phyloP scores from a whole-genome alignment of 2,329 filamentous ascomycete species.

The Scedosporium apiospermum region DNA sequence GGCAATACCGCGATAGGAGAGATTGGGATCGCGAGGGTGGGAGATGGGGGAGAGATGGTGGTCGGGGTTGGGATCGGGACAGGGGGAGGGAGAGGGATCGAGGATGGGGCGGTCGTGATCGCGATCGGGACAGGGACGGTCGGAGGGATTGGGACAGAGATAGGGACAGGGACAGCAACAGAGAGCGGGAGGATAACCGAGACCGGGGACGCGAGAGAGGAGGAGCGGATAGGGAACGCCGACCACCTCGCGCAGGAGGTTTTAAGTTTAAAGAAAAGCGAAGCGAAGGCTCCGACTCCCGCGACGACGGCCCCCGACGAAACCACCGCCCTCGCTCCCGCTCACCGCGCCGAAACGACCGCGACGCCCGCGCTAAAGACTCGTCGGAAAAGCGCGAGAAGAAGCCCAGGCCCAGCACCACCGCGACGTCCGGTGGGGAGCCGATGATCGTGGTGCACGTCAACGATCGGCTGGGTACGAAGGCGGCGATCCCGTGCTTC shows the following conservation, averaged over 20 bases:
- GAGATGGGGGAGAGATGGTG: not conserved
- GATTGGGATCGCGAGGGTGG: not conserved
- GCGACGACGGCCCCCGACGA: slow-evolving; percentile 19
- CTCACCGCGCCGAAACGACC: slow-evolving; percentile 13
- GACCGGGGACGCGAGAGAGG: slow-evolving; percentile 22
- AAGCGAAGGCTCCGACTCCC: slow-evolving; percentile 29
- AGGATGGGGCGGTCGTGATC: slow-evolving; percentile 11
- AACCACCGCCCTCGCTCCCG: slow-evolving; percentile 17
- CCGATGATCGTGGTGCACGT: slow-evolving; percentile 92
- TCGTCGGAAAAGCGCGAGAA: slow-evolving; percentile 24
- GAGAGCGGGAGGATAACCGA: slow-evolving; percentile 14
- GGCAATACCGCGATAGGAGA: not conserved
- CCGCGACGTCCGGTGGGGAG: slow-evolving; percentile 36
- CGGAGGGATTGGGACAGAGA: slow-evolving; percentile 2
- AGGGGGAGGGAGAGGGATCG: not conserved
- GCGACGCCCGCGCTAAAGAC: slow-evolving; percentile 14
- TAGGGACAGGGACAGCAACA: slow-evolving; percentile 10
- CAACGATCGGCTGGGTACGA: slow-evolving; percentile 94
- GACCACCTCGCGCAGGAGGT: slow-evolving; percentile 24
- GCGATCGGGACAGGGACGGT: slow-evolving; percentile 8
- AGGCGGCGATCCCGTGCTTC: slow-evolving; percentile 83
- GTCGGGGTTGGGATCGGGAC: not conserved
- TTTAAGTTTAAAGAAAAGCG: slow-evolving; percentile 52
- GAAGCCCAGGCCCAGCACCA: slow-evolving; percentile 23
- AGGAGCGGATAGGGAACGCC: not conserved